A percentile compares a stretch with the other conserved stretches of the same genome.
These are phyloP conservation scores for Sistotremastrum suecicum DNA, from an alignment of 768 basidiomycete genomes.

Conservation along the genomic window DNA sequence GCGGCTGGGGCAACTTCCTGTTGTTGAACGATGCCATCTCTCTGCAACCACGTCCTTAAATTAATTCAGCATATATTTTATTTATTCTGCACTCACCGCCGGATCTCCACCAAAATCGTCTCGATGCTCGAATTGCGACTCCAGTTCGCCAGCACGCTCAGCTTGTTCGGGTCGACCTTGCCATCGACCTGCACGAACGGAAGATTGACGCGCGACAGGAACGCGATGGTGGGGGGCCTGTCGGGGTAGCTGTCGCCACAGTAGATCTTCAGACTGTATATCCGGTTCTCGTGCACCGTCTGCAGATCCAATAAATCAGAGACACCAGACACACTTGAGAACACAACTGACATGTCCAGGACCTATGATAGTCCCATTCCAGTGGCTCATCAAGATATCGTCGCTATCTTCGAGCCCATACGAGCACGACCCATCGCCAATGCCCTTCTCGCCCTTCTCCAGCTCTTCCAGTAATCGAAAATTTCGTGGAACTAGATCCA, in stretches of 20 bases:
- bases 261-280: slow-evolving; percentile 86
- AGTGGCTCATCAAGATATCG: slow-evolving; percentile 94
- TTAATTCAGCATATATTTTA: neutral
- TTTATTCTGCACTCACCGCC: slow-evolving; percentile 44
- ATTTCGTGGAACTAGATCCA: slow-evolving; percentile 72
- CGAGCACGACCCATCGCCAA: slow-evolving; percentile 95
- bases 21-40: slow-evolving; percentile 92
- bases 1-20: slow-evolving; percentile 88
- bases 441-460: slow-evolving; percentile 99
- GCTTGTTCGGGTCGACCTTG: slow-evolving; percentile 57
- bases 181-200: slow-evolving; percentile 79
- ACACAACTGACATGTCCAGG: slow-evolving; percentile 74
- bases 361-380: slow-evolving; percentile 99
- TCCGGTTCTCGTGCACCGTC: slow-evolving; percentile 98
- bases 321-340: neutral
- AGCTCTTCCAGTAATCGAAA: slow-evolving; percentile 96
- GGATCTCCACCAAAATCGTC: slow-evolving; percentile 81
- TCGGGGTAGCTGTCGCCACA: slow-evolving; percentile 74
- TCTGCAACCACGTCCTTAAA: slow-evolving; percentile 25
- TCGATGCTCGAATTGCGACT: slow-evolving; percentile 66
- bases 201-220: slow-evolving; percentile 81
- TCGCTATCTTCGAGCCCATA: slow-evolving; percentile 93
- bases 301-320: slow-evolving; percentile 15
- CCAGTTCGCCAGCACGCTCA: slow-evolving; percentile 69
- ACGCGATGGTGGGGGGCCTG: slow-evolving; percentile 63